These are phyloP conservation scores for Camelina neglecta DNA, from an alignment of 345 rosid species.

Conservation along the genomic window DNA sequence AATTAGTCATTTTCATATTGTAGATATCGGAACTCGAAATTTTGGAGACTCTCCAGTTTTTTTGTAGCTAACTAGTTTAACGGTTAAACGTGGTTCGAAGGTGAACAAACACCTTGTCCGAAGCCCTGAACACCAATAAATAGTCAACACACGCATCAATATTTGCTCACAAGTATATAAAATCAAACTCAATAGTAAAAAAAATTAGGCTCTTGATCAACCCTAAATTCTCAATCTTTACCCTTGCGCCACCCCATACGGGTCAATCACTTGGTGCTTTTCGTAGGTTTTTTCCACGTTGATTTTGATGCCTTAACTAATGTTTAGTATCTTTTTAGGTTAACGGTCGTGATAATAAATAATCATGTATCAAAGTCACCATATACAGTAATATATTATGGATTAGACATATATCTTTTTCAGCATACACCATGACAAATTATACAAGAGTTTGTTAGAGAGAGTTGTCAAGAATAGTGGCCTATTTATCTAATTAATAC, in stretches of 20 bases:
- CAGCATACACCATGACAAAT: constrained; percentile 7
- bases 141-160: neutral
- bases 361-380: constrained; percentile 31
- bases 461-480: constrained; percentile 43
- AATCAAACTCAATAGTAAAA: neutral
- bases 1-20: too few relatives aligned
- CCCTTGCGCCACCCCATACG: neutral
- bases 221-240: neutral
- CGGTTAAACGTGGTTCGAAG: neutral
- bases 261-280: neutral
- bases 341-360: constrained; percentile 19
- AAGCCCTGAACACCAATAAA: neutral
- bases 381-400: constrained; percentile 30
- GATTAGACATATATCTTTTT: constrained; percentile 32
- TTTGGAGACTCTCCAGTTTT: too few relatives aligned
- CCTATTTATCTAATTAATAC: neutral
- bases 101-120: neutral
- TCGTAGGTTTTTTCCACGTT: constrained; percentile 5
- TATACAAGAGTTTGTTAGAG: constrained; percentile 35
- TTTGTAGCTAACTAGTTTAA: neutral
- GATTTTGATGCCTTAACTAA: constrained; percentile 32
- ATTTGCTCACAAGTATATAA: neutral
- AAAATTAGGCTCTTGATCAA: neutral
- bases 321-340: constrained; percentile 17
- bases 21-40: too few relatives aligned